Conservation (phyloP, 169 alveolate species). For the Plasmodium ovale region DNA sequence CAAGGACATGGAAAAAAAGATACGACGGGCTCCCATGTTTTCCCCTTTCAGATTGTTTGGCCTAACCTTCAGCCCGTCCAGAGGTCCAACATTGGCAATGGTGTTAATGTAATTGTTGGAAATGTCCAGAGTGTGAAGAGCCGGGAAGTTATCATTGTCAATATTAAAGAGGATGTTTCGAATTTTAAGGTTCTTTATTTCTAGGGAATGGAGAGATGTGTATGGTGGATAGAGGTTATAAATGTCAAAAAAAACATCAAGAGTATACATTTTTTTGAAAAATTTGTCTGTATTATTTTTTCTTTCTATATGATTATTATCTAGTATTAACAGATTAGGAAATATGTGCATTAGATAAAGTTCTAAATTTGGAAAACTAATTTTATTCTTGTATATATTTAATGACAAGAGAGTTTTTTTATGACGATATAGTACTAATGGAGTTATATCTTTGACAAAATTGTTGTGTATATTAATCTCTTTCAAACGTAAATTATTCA, state of each 20-base stretch:
- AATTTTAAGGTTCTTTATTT: slow-evolving; percentile 54
- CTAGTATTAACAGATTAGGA: slow-evolving; percentile 40
- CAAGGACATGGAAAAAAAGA: background rate
- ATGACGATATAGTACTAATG: slow-evolving; percentile 20
- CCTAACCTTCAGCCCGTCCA: slow-evolving; percentile 43
- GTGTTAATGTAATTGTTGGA: slow-evolving; percentile 50
- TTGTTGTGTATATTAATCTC: slow-evolving; percentile 56
- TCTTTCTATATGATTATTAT: slow-evolving; percentile 27
- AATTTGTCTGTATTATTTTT: slow-evolving; percentile 8
- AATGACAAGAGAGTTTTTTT: slow-evolving; percentile 18
- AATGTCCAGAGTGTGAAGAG: slow-evolving; percentile 8
- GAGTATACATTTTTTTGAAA: slow-evolving; percentile 55
- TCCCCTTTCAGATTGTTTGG: too few relatives aligned
- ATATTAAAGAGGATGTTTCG: slow-evolving; percentile 44
- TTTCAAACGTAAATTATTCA: slow-evolving; percentile 16
- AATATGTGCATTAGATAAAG: slow-evolving; percentile 44
- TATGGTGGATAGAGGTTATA: slow-evolving; percentile 62
- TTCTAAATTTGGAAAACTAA: slow-evolving; percentile 36
- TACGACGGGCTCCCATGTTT: too few relatives aligned
- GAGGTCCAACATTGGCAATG: slow-evolving; percentile 45
- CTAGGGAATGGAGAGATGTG: slow-evolving; percentile 32
- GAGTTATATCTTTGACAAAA: slow-evolving; percentile 46
- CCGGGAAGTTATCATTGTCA: slow-evolving; percentile 39
- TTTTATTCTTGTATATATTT: slow-evolving; percentile 54
- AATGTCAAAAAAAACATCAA: slow-evolving; percentile 49